A percentile compares a stretch with the other conserved stretches of the same genome.
Conservation (phyloP, 257 asterid species). For the Plantago elongata region DNA sequence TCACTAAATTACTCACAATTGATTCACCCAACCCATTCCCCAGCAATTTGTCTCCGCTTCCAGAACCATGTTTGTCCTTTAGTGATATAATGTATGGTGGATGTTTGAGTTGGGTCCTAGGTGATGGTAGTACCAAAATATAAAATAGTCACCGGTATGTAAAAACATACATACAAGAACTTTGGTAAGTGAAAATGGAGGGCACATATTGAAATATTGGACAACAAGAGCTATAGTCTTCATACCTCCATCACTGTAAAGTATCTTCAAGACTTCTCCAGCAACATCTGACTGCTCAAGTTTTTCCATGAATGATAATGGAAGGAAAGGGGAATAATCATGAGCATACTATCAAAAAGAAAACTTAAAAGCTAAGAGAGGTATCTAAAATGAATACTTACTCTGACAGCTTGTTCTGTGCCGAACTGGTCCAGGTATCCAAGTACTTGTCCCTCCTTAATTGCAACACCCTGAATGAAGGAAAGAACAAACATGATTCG, state of each 20-base stretch:
- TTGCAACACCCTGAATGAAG: constrained; percentile 59
- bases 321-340: constrained; percentile 14
- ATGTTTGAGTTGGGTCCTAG: no score
- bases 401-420: constrained; percentile 58
- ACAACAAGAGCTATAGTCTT: neutral
- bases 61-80: no score
- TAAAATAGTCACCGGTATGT: no score
- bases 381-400: constrained; percentile 32
- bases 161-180: neutral
- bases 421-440: constrained; percentile 76
- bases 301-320: constrained; percentile 12
- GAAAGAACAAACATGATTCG: constrained; percentile 10
- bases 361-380: neutral
- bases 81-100: no score
- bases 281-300: constrained; percentile 64
- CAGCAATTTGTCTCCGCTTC: no score
- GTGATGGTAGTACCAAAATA: no score
- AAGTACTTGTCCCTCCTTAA: constrained; percentile 80
- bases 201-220: neutral
- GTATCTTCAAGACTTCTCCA: constrained; percentile 83
- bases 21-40: no score
- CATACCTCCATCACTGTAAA: constrained; percentile 72
- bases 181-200: neutral
- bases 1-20: no score
- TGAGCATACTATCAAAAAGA: constrained; percentile 17